phyloP scores from a whole-genome alignment of 2,329 filamentous ascomycete genomes.

The Botrytis tulipae region DNA sequence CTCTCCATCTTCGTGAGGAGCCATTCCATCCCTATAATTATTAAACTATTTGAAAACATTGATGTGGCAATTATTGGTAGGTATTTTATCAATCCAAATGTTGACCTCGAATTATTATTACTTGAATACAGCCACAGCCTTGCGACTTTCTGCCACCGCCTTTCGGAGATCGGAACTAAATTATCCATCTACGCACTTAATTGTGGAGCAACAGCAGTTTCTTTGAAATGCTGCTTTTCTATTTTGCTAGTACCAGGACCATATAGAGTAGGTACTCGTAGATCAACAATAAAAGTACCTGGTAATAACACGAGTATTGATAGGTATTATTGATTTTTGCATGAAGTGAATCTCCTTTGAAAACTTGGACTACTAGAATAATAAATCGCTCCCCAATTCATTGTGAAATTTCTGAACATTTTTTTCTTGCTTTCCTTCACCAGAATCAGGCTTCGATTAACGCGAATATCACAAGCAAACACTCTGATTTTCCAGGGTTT shows the following conservation, averaged over 20 bases:
- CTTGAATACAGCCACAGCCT: neutral
- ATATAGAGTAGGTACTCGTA: neutral
- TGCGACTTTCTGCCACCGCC: conserved; percentile 19
- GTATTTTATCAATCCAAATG: neutral
- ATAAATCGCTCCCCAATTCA: neutral
- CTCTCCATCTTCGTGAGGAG: conserved; percentile 42
- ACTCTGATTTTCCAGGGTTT: conserved; percentile 14
- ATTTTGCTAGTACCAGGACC: neutral
- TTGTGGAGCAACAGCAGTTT: neutral
- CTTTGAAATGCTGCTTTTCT: neutral
- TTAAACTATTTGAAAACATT: conserved; percentile 22
- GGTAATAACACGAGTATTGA: neutral
- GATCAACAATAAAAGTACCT: neutral
- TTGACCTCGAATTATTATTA: neutral
- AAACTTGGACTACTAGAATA: neutral
- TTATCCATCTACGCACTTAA: neutral
- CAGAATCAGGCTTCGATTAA: neutral
- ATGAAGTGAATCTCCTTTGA: neutral
- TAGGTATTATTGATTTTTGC: neutral
- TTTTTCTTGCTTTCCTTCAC: neutral
- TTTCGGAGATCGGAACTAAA: conserved; percentile 15
- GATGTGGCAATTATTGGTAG: neutral
- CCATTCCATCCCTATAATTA: conserved; percentile 41
- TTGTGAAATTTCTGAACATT: neutral
- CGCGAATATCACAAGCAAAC: conserved; percentile 18